Conservation (phyloP, 495 filamentous ascomycete species). For the Immersiella caudata region DNA sequence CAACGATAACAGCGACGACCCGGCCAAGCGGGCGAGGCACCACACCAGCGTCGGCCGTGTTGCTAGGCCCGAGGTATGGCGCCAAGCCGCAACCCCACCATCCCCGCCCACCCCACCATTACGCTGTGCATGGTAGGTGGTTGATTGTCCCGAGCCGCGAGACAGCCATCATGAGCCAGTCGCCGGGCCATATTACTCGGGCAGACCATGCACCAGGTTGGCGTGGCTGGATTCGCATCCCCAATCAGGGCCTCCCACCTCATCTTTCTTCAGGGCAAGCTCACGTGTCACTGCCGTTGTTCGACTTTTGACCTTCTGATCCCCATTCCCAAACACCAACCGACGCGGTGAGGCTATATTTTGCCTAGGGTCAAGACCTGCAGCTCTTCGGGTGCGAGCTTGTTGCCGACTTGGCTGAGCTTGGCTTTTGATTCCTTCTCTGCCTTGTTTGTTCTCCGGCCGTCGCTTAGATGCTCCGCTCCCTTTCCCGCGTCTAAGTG, state of each 20-base stretch:
- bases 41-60: background rate
- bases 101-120: slow-evolving; percentile 20
- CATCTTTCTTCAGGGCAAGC: background rate
- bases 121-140: background rate
- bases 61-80: background rate
- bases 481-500: background rate
- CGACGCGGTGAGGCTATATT: background rate
- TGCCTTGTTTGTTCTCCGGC: background rate
- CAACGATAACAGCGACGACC: background rate
- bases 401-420: background rate
- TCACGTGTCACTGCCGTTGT: background rate
- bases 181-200: slow-evolving; percentile 13
- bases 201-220: slow-evolving; percentile 2
- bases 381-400: background rate
- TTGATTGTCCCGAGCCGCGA: slow-evolving; percentile 14
- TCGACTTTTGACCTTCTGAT: background rate
- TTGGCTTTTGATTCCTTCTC: background rate
- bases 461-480: background rate
- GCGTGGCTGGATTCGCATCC: slow-evolving; percentile 8
- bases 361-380: slow-evolving; percentile 1
- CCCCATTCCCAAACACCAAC: background rate
- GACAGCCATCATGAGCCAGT: slow-evolving; percentile 9
- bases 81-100: slow-evolving; percentile 9
- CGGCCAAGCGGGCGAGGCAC: background rate
- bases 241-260: slow-evolving; percentile 11